Evolutionary conservation across 2,329 filamentous ascomycete species (phyloP), one percentile per base, ranked within the genome.

Genomic region (Trichoderma asperellum): DNA sequence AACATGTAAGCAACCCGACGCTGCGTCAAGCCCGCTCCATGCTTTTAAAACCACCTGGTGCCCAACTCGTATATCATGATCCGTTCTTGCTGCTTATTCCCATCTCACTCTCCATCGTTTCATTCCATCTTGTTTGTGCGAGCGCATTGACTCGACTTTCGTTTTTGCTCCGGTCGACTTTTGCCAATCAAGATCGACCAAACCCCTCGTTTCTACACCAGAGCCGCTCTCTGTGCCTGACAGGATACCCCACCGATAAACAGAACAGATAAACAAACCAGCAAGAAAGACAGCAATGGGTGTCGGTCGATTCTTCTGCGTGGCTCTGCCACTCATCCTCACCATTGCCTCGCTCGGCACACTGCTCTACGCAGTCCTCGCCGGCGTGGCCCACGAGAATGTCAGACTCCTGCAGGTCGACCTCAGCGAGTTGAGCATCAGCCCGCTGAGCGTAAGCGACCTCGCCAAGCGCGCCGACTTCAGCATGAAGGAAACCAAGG

Each of bases 271-370:
- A 21, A 35, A 32, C 24, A 49, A 58, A 55, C 24, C 24, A 24
- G n/a, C 16, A 57, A 49, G 35, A 16, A 43, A 32, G 27, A 57
- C 24, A 24, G 24, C 24, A 24, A 86, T 86, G 84, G 80, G 91
- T 82, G 85, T 87, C 77, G 94, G 93, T 74, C 89, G 95, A 77
- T 88, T 95, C 76, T 84, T 92, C 79, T 97, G 94, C 82, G 96
- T 98, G 81, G 88, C 92, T 81, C 84, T 94, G 83, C 95, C 95
- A 71, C 94, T 97, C 82, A 84, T 88, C 73, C 87, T 97, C 76
- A 95, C 93, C 24, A 82, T 96, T 75, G 91, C 87, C 72, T 91
- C 92, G 70, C 84, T 97, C 75, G 82, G 96, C 75, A 91, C 91
- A 74, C 80, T 91, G 72, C 80, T 89, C 71, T 82, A 89, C 58